Evolutionary conservation across 2,329 filamentous ascomycete genomes (phyloP), one percentile per base, ranked within the genome.

Genomic region (Talaromyces sp.): DNA sequence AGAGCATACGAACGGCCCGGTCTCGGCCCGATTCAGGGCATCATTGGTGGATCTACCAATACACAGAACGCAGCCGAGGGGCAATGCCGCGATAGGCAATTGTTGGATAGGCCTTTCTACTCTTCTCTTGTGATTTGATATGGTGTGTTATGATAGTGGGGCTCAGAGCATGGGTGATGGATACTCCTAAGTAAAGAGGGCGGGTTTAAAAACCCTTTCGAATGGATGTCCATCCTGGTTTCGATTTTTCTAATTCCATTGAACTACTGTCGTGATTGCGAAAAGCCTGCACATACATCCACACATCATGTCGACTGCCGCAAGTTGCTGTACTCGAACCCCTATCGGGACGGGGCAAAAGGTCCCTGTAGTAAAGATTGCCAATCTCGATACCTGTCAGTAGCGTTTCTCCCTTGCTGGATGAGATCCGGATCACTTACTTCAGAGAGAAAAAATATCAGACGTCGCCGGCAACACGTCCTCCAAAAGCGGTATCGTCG

Each of bases 401-500:
- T 35, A 37, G 22, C 41, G n/a, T 54, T 52, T 10, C 31, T 61
- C 45, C 19, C 25, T 11, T 37, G 6, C 10, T n/a, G 19, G 9
- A 41, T 37, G 35, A 35, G n/a, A 31, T 64, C 22, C 35, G 11
- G 25, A 45, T 17, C 9, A 17, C 17, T 43, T 5, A 52, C 27
- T 37, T 15, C 41, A 35, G 27, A 31, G 27, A 2, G 11, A 11
- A 25, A 22, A 17, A 33, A 22, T 33, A 66, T 35, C 57, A 71
- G 72, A 77, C 62, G 66, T 68, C 9, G 66, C 70, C 78, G 84
- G 87, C 67, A 78, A 83, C 79, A 82, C 84, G 5, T 78, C 79
- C 37, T 79, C 80, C 69, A 78, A 84, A 35, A 82, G 82, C 31
- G 89, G 84, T 61, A 82, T 91, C 64, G 76, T 91, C 64, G 76